Percentiles rank a stretch among this genome's conserved stretches.
phyloP scores from a whole-genome alignment of 768 basidiomycete genomes.

The Lactarius pseudohatsudake region DNA sequence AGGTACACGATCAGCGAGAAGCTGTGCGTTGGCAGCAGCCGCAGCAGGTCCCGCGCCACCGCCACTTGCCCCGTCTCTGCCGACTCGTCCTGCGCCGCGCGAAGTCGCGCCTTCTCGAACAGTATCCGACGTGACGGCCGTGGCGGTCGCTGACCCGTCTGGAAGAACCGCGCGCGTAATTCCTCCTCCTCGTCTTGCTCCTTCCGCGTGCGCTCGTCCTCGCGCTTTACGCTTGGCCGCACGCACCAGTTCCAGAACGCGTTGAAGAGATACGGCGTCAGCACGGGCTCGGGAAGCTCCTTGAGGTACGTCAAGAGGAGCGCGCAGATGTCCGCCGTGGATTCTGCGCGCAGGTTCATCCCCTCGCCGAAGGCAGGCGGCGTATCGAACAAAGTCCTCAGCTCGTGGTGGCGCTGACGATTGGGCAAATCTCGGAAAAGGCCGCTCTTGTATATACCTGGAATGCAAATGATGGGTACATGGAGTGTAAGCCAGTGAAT shows the following conservation, averaged over 20 bases:
- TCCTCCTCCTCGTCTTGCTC: conserved; percentile 39
- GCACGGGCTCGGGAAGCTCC: conserved; percentile 46
- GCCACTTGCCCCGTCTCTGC: conserved; percentile 35
- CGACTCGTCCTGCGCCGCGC: conserved; percentile 19
- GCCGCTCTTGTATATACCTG: conserved; percentile 45
- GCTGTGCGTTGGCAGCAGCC: conserved; percentile 44
- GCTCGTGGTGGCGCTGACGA: conserved; percentile 40
- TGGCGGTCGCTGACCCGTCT: conserved; percentile 29
- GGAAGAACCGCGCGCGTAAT: conserved; percentile 34
- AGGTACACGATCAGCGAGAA: conserved; percentile 48
- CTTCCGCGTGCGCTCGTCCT: conserved; percentile 35
- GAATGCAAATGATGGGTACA: background rate
- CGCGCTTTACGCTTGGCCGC: conserved; percentile 41
- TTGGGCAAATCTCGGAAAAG: conserved; percentile 46
- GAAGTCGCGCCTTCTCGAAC: conserved; percentile 14
- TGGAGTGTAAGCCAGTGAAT: background rate
- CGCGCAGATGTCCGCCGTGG: conserved; percentile 46
- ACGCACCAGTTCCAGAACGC: conserved; percentile 48
- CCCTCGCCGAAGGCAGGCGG: conserved; percentile 33
- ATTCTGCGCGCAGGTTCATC: conserved; percentile 29
- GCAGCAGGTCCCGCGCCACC: conserved; percentile 50
- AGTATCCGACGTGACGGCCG: conserved; percentile 19
- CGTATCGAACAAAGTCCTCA: conserved; percentile 42
- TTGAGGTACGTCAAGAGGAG: conserved; percentile 49
- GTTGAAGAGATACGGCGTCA: conserved; percentile 43